These are phyloP conservation scores for Paramecium pentaurelia DNA, from an alignment of 73 alveolate species.

Conservation along the genomic window DNA sequence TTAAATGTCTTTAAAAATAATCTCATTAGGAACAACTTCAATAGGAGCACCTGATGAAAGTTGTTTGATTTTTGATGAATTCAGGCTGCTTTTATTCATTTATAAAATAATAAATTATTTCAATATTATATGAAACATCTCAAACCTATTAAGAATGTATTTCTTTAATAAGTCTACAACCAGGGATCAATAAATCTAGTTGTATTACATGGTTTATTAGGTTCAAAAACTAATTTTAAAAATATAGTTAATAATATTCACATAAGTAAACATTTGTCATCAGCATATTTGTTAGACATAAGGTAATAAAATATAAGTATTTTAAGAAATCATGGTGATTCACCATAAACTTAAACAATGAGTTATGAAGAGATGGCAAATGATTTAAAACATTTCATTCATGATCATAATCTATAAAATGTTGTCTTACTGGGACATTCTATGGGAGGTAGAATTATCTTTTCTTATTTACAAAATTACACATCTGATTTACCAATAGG, in stretches of 20 bases:
- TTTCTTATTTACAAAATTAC: background rate
- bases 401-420: background rate
- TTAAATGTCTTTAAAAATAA: conserved; percentile 91
- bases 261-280: background rate
- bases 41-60: conserved; percentile 68
- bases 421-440: background rate
- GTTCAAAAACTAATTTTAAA: background rate
- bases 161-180: background rate
- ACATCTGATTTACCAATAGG: background rate
- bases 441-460: background rate
- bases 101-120: background rate
- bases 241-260: background rate
- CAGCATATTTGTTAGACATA: background rate
- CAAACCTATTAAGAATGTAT: background rate
- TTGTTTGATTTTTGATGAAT: conserved; percentile 38
- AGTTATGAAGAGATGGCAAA: background rate
- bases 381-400: background rate
- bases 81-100: conserved; percentile 10
- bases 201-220: background rate
- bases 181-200: background rate
- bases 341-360: background rate
- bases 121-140: background rate
- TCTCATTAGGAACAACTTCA: conserved; percentile 91
- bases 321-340: background rate
- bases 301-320: background rate